phyloP scores from a whole-genome alignment of 2,329 filamentous ascomycete species.

The Xylariaceae sp. region DNA sequence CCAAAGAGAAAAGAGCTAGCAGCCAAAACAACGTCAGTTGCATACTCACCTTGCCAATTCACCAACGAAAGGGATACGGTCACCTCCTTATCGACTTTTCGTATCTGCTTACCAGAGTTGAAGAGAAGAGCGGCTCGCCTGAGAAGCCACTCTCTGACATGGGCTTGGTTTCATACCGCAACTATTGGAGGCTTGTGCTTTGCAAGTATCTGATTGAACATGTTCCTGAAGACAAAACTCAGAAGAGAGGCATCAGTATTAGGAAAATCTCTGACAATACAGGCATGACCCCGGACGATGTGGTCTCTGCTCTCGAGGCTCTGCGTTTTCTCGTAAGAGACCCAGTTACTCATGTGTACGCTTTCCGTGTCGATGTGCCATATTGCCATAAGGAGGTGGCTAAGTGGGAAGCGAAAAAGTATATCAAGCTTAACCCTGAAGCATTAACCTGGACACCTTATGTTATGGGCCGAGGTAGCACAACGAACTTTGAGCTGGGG shows the following conservation, averaged over 20 bases:
- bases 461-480: conserved; percentile 83
- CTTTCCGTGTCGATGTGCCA: conserved; percentile 75
- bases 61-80: conserved; percentile 94
- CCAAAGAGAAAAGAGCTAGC: conserved; percentile 92
- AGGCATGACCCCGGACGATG: conserved; percentile 93
- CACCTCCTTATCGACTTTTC: conserved; percentile 98
- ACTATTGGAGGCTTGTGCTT: conserved; percentile 89
- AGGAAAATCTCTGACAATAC: conserved; percentile 77
- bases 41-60: conserved; percentile 91
- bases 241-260: conserved; percentile 51
- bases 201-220: conserved; percentile 73
- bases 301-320: conserved; percentile 87
- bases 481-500: conserved; percentile 75
- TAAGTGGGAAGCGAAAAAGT: conserved; percentile 84
- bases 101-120: conserved; percentile 87
- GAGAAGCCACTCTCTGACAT: conserved; percentile 98
- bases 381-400: conserved; percentile 84
- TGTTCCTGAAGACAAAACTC: conserved; percentile 34
- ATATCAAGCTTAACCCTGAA: conserved; percentile 75
- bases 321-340: conserved; percentile 85
- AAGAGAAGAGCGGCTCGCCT: conserved; percentile 89
- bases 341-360: conserved; percentile 81
- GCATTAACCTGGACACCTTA: conserved; percentile 93
- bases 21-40: conserved; percentile 97
- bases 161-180: conserved; percentile 93